These are phyloP conservation scores for Aspergillus nanangensis DNA, from an alignment of 495 filamentous ascomycete genomes.

Conservation along the genomic window DNA sequence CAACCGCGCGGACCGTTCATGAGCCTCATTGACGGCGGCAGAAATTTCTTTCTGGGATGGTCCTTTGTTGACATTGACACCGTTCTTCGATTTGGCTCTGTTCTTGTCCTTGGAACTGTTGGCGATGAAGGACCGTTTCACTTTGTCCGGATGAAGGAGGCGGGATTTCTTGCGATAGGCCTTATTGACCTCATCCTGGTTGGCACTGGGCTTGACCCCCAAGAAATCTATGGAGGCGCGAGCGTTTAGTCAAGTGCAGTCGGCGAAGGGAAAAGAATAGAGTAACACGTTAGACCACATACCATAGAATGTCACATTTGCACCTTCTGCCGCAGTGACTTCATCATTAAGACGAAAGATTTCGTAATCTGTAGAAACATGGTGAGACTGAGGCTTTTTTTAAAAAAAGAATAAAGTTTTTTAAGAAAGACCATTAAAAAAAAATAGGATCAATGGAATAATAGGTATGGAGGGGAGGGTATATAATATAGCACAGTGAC, in stretches of 20 bases:
- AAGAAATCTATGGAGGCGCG: conserved; percentile 69
- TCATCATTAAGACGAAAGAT: conserved; percentile 95
- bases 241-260: neutral
- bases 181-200: conserved; percentile 85
- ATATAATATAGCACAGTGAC: neutral
- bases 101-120: conserved; percentile 60
- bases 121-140: conserved; percentile 73
- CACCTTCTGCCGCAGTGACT: conserved; percentile 68
- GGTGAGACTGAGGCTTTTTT: too few relatives aligned
- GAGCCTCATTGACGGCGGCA: conserved; percentile 71
- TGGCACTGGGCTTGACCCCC: conserved; percentile 66
- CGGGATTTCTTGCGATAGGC: conserved; percentile 85
- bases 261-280: neutral
- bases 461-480: too few relatives aligned
- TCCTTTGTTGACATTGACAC: conserved; percentile 63
- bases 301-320: conserved; percentile 86
- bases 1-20: conserved; percentile 74
- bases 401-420: too few relatives aligned
- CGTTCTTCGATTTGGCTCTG: conserved; percentile 51
- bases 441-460: too few relatives aligned
- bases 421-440: too few relatives aligned
- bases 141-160: conserved; percentile 89
- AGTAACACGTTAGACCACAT: conserved; percentile 1
- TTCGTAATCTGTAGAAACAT: conserved; percentile 69
- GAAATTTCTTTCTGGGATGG: conserved; percentile 68